A percentile compares a stretch with the other conserved stretches of the same genome.
phyloP scores from a whole-genome alignment of 2,329 filamentous ascomycete species.

The Elsinoe batatas region DNA sequence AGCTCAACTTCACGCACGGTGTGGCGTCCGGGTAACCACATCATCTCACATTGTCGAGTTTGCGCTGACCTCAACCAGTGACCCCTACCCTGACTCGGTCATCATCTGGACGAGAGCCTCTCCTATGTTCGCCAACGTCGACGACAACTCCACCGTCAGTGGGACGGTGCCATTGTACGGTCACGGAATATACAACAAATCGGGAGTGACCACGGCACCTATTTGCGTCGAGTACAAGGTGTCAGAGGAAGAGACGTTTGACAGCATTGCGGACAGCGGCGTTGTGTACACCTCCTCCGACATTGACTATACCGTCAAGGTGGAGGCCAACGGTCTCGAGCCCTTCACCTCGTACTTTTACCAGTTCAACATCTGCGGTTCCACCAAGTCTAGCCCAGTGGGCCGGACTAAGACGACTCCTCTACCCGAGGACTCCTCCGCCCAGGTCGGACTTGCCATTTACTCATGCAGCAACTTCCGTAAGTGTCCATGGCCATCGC shows the following conservation, averaged over 20 bases:
- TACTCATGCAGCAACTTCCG: slow-evolving; percentile 63
- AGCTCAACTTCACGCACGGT: slow-evolving; percentile 56
- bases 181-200: slow-evolving; percentile 39
- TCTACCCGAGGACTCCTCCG: slow-evolving; percentile 44
- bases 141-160: slow-evolving; percentile 42
- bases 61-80: slow-evolving; percentile 15
- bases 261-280: slow-evolving; percentile 44
- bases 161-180: slow-evolving; percentile 46
- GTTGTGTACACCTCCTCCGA: slow-evolving; percentile 60
- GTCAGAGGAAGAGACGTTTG: slow-evolving; percentile 38
- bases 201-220: slow-evolving; percentile 45
- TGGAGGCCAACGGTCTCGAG: slow-evolving; percentile 53
- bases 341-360: slow-evolving; percentile 60
- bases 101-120: slow-evolving; percentile 35
- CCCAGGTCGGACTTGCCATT: slow-evolving; percentile 52
- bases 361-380: slow-evolving; percentile 59
- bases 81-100: slow-evolving; percentile 35
- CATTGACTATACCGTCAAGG: slow-evolving; percentile 66
- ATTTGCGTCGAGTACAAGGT: slow-evolving; percentile 60
- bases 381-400: slow-evolving; percentile 50
- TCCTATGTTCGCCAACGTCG: slow-evolving; percentile 32
- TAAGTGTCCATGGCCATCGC: slow-evolving; percentile 27
- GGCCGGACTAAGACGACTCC: slow-evolving; percentile 64
- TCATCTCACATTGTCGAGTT: no score
- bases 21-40: slow-evolving; percentile 29